Evolutionary conservation across 495 filamentous ascomycete species (phyloP).

Genomic region (Daldinia decipiens): DNA sequence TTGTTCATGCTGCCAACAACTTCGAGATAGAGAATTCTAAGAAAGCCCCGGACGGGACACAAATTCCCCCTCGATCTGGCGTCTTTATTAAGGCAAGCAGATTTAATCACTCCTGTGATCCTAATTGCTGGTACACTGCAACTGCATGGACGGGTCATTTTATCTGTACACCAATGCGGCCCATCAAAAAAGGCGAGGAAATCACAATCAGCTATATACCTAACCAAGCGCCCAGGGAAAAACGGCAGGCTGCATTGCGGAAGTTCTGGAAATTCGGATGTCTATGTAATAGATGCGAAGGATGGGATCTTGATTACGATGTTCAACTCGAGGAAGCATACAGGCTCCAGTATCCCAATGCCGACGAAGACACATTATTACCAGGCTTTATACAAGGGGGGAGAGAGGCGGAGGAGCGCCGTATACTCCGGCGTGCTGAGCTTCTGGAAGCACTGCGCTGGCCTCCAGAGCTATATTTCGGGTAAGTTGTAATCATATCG

Average conservation of each 20-base stretch:
- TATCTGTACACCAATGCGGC: background rate
- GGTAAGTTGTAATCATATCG: slow-evolving; percentile 19
- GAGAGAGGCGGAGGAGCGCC: background rate
- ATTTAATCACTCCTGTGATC: slow-evolving; percentile 34
- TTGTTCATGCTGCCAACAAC: background rate
- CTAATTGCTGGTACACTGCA: slow-evolving; percentile 10
- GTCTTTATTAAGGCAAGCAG: slow-evolving; percentile 24
- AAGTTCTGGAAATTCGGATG: background rate
- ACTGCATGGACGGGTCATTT: background rate
- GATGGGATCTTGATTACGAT: slow-evolving; percentile 4
- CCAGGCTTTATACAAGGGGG: background rate
- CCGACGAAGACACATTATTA: background rate
- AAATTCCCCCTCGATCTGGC: background rate
- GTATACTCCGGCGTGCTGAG: background rate
- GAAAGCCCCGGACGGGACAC: background rate
- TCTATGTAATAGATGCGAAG: background rate
- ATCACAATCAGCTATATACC: slow-evolving; percentile 22
- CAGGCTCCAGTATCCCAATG: background rate
- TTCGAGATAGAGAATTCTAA: background rate
- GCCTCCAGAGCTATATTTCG: slow-evolving; percentile 25
- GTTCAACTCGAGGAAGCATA: background rate
- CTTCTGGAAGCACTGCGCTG: background rate
- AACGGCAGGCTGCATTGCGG: background rate
- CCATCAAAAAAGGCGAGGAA: slow-evolving; percentile 20
- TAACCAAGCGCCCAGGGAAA: background rate